phyloP scores from a whole-genome alignment of 768 basidiomycete species.

The Leccinum olivaceopallidum region DNA sequence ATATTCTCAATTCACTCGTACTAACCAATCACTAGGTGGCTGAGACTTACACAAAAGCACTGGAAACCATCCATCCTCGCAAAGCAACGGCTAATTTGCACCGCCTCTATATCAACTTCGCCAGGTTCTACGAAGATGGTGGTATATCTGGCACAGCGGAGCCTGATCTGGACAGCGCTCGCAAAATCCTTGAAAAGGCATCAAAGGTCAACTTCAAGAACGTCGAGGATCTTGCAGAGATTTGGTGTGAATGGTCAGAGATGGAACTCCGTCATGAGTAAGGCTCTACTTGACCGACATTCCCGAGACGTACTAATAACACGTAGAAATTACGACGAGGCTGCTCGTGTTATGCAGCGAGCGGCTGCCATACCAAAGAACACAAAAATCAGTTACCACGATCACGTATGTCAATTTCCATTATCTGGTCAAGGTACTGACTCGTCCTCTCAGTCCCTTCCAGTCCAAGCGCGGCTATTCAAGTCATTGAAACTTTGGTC shows the following conservation, averaged over 20 bases:
- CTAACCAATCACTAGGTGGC: slow-evolving; percentile 59
- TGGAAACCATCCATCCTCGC: slow-evolving; percentile 84
- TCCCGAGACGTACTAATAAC: slow-evolving; percentile 11
- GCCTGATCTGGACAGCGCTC: slow-evolving; percentile 77
- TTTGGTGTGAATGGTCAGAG: slow-evolving; percentile 99
- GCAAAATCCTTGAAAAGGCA: slow-evolving; percentile 92
- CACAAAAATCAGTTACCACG: slow-evolving; percentile 88
- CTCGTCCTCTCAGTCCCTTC: slow-evolving; percentile 54
- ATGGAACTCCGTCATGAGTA: slow-evolving; percentile 96
- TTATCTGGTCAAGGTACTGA: slow-evolving; percentile 13
- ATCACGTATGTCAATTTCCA: slow-evolving; percentile 63
- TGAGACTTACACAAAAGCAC: slow-evolving; percentile 87
- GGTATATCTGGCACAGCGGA: slow-evolving; percentile 81
- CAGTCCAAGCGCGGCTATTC: slow-evolving; percentile 89
- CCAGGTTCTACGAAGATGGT: slow-evolving; percentile 97
- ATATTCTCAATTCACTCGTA: neutral
- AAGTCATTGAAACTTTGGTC: slow-evolving; percentile 99
- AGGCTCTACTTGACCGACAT: slow-evolving; percentile 31
- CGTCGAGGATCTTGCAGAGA: slow-evolving; percentile 97
- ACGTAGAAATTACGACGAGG: slow-evolving; percentile 93
- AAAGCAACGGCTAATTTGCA: slow-evolving; percentile 91
- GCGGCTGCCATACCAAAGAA: slow-evolving; percentile 90
- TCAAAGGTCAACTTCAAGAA: slow-evolving; percentile 89
- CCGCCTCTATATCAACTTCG: slow-evolving; percentile 90
- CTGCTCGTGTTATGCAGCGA: slow-evolving; percentile 95